These are phyloP conservation scores for Phytophthora meadii DNA, from an alignment of 352 stramenopile genomes.

Conservation along the genomic window DNA sequence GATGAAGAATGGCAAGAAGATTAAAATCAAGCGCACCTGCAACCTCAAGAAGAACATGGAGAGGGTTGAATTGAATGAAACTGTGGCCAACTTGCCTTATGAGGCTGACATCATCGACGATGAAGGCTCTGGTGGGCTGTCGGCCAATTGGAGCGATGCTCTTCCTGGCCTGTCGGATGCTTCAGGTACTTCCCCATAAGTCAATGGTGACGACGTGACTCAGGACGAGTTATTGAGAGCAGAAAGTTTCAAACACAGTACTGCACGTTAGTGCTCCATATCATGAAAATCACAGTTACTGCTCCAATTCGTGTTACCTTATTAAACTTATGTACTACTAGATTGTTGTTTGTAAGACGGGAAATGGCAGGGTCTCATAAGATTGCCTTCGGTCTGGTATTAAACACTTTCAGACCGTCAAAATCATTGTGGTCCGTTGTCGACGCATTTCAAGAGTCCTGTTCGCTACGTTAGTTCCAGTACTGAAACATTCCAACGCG, in stretches of 20 bases:
- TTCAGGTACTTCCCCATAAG: background rate
- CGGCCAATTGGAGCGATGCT: slow-evolving; percentile 15
- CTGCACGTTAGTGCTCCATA: too few species aligned
- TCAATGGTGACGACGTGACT: too few species aligned
- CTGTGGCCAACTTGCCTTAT: background rate
- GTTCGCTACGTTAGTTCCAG: too few species aligned
- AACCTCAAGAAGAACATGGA: background rate
- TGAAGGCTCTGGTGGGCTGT: background rate
- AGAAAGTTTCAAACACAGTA: too few species aligned
- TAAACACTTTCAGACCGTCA: background rate
- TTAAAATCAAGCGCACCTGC: background rate
- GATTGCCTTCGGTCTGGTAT: slow-evolving; percentile 1
- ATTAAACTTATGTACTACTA: too few species aligned
- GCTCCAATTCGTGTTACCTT: too few species aligned
- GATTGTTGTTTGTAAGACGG: slow-evolving; percentile 2
- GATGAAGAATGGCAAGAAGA: background rate
- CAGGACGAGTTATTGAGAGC: too few species aligned
- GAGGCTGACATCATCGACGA: slow-evolving; percentile 4
- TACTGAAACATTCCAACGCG: too few species aligned
- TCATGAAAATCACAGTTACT: too few species aligned
- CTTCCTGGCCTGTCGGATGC: background rate
- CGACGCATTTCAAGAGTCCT: background rate
- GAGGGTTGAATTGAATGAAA: background rate
- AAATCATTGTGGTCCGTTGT: background rate
- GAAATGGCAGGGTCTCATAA: background rate